Base-by-base conservation (phyloP, 495 filamentous ascomycete genomes). In the Xylaria scruposa region DNA sequence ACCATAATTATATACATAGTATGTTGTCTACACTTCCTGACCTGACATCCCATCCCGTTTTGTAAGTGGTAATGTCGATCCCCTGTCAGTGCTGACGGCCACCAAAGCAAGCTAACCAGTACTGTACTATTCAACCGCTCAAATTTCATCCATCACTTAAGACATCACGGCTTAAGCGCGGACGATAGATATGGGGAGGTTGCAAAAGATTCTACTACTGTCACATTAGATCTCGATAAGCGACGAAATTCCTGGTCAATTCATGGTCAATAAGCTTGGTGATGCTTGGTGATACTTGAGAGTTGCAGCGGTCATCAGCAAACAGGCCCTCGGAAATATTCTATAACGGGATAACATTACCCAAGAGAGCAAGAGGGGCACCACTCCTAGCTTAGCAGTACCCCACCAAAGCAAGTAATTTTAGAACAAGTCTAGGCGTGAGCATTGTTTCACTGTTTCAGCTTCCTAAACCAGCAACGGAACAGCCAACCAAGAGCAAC, bases 391-490 rank as follows among this genome's bases (percentile, higher is more conserved):
- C 21, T 10, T 29, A 46, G 38, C n/a, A 10, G 21, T 10, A 24
- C 47, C 33, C 44, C 65, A 54, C 36, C 29, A 5, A 24, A 56
- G 49, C 40, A 29, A 21, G 60, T 58, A 68, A 68, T 56, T 68
- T 68, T 68, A 68, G 65, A 54, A 68, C 65, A 68, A 67, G 7
- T 46, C 47, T 67, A 8, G 63, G 17, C 24, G 12, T 21, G 31
- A 29, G 44, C 46, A 51, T 15, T 12, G 63, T 67, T 40, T 21
- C 44, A 67, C 29, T 67, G 63, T 67, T 67, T 67, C 63, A 65
- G 62, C 17, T 47, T 64, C 40, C 42, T n/a, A 12, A 64, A 47
- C 19, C 19, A 47, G 61, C 19, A 26, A 3, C 40, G 4, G 15
- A 31, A 4, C 53, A 56, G 53, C 53, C 53, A 56, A 56, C 15